Conservation (phyloP, 179 eudicot genomes). For the Spergularia azorica region DNA sequence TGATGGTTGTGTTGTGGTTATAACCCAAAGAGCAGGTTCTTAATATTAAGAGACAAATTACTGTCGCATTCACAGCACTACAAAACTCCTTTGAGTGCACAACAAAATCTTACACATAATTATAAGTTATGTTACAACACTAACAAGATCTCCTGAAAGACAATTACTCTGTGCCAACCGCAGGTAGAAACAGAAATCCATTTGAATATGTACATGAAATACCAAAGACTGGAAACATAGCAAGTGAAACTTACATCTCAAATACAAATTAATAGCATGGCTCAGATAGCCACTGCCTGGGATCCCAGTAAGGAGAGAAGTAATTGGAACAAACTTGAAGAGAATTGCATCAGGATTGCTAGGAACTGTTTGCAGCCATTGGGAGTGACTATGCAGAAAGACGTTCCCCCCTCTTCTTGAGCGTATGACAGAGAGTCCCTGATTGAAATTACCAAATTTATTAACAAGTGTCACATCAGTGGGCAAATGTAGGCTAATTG, state of each 20-base stretch:
- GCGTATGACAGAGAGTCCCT: constrained; percentile 88
- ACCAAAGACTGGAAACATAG: neutral
- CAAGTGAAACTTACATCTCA: constrained; percentile 68
- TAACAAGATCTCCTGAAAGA: neutral
- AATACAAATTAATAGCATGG: constrained; percentile 93
- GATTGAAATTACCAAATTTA: constrained; percentile 28
- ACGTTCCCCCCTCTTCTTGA: constrained; percentile 96
- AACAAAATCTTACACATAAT: neutral
- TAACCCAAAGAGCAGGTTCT: neutral
- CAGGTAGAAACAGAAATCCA: neutral
- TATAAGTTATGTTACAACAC: neutral
- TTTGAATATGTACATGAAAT: neutral
- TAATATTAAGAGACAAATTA: neutral
- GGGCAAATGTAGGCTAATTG: neutral
- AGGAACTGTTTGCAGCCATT: constrained; percentile 92
- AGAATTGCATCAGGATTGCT: constrained; percentile 87
- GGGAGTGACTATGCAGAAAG: constrained; percentile 70
- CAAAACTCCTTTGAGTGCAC: neutral
- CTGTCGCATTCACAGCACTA: neutral
- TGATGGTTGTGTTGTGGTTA: neutral
- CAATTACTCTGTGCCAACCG: constrained; percentile 3
- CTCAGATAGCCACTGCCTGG: constrained; percentile 97
- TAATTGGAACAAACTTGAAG: constrained; percentile 90
- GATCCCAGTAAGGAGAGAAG: constrained; percentile 88
- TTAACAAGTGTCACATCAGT: constrained; percentile 8